A percentile compares a stretch with the other conserved stretches of the same genome.
Conservation (phyloP, 257 asterid species). For the Solanum medicagineum region DNA sequence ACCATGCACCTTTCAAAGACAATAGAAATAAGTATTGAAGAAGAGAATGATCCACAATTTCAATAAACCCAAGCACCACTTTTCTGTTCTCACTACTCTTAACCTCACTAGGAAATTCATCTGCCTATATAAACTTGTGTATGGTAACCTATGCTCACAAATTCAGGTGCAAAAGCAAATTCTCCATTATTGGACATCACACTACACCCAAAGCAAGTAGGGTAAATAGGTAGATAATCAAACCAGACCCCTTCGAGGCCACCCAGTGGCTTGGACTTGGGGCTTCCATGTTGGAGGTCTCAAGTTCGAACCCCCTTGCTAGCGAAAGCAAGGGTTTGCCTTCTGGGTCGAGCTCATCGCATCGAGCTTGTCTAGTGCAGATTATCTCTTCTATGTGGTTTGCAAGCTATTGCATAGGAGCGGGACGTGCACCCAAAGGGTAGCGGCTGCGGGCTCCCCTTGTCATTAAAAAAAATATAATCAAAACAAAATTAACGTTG, state of each 20-base stretch:
- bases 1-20: neutral
- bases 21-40: neutral
- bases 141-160: neutral
- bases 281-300: no score
- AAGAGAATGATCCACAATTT: neutral
- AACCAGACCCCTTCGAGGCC: neutral
- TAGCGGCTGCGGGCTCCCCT: no score
- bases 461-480: neutral
- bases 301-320: no score
- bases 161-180: neutral
- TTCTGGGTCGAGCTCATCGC: no score
- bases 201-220: neutral
- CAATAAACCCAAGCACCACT: neutral
- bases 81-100: neutral
- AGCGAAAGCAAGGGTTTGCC: no score
- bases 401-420: no score
- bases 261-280: no score
- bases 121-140: neutral
- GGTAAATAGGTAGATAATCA: neutral
- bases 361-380: no score
- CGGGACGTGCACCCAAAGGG: no score
- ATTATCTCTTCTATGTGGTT: no score
- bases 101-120: neutral
- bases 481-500: neutral
- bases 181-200: neutral